Base-by-base conservation (phyloP, 106 monocot genomes). In the Acanthochlamys bracteata region DNA sequence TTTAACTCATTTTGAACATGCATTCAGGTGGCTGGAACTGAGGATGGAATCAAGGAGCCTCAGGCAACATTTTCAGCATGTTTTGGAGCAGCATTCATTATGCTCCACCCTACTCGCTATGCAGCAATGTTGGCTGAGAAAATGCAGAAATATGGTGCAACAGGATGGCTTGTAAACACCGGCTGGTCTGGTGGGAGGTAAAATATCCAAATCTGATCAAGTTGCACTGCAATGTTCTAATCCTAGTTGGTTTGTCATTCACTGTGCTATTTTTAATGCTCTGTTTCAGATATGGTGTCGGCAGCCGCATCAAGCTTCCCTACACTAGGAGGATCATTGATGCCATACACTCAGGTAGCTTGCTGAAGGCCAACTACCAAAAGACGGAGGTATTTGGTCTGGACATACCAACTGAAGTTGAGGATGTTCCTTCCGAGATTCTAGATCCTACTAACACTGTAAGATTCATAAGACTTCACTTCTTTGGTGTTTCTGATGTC, bases 181-280 rank as follows among this genome's bases (percentile, higher is more conserved):
- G 93, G 93, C 25, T 94, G 93, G 93, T 89, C 83, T 55, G 93
- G 93, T 58, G 93, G 93, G 81, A 89, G 89, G 89, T 93, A 69
- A 57, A 69, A 57, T 8, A 4, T 51, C 3, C n/a, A 15, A 9
- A 51, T 1, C 33, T 33, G 33, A 1, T 33, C 6, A 33, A 3
- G 33, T 3, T 33, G 33, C 1, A 33, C 33, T 33, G 33, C 33
- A 33, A 33, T 33, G 6, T 33, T 33, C 33, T 3, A 33, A 33
- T 33, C 49, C 49, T 49, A 1, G 4, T 14, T 49, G n/a, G n/a
- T 10, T 10, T 49, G 49, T 12, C 10, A 49, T 17, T 14, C 49
- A 49, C 10, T 12, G 49, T 49, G 12, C 3, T 14, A 4, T 1
- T 14, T 49, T 17, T 17, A 2, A 17, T 49, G 4, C 20, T 22